phyloP scores from a whole-genome alignment of 768 basidiomycete species.

The Auricularia sp. region DNA sequence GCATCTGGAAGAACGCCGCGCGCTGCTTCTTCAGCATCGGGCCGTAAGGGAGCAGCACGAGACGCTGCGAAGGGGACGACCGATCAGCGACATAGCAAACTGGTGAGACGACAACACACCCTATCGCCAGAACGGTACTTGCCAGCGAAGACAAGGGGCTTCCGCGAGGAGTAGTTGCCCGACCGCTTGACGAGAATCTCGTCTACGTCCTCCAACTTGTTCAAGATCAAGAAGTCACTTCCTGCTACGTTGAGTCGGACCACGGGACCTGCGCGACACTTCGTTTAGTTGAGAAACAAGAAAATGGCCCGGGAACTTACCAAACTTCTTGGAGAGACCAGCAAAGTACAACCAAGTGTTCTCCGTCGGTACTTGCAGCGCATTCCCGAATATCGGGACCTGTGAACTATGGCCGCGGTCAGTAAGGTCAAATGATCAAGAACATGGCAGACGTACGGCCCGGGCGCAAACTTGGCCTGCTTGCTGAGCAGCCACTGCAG shows the following conservation, averaged over 20 bases:
- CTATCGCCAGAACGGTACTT: constrained; percentile 13
- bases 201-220: constrained; percentile 8
- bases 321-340: constrained; percentile 5
- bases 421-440: background rate
- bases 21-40: constrained; percentile 11
- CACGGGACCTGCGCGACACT: constrained; percentile 5
- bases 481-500: background rate
- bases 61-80: constrained; percentile 1
- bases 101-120: background rate
- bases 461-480: background rate
- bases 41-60: constrained; percentile 14
- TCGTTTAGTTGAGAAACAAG: too few species aligned
- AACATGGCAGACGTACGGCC: background rate
- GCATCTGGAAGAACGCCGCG: constrained; percentile 12
- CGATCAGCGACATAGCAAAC: background rate
- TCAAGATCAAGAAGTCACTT: constrained; percentile 8
- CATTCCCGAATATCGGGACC: constrained; percentile 2
- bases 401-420: constrained; percentile 3
- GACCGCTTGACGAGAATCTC: constrained; percentile 10
- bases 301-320: background rate
- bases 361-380: constrained; percentile 7
- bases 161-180: constrained; percentile 9
- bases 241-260: constrained; percentile 6
- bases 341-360: constrained; percentile 12
- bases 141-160: constrained; percentile 13